phyloP scores from a whole-genome alignment of 257 asterid species.

The Lantana camara region DNA sequence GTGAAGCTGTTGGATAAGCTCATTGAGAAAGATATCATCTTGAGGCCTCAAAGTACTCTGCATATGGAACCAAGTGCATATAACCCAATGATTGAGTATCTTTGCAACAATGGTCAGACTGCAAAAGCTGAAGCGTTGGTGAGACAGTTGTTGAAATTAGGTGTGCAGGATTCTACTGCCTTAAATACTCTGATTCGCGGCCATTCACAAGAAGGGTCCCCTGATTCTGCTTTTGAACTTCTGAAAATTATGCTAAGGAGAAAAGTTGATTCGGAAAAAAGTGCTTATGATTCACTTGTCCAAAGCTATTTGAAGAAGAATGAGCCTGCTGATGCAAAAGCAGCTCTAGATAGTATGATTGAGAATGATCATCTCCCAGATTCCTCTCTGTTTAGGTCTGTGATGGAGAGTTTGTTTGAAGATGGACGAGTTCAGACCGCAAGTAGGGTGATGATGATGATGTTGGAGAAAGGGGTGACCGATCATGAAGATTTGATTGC shows the following conservation, averaged over 20 bases:
- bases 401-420: constrained; percentile 82
- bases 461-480: constrained; percentile 84
- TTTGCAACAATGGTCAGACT: constrained; percentile 76
- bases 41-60: constrained; percentile 61
- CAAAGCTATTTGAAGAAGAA: constrained; percentile 65
- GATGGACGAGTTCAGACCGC: constrained; percentile 96
- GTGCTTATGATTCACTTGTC: constrained; percentile 62
- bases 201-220: constrained; percentile 75
- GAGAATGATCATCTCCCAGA: constrained; percentile 81
- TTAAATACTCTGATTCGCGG: constrained; percentile 68
- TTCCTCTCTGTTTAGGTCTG: constrained; percentile 66
- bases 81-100: constrained; percentile 72
- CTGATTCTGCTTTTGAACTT: constrained; percentile 74
- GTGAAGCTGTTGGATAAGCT: constrained; percentile 74
- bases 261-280: constrained; percentile 55
- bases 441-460: constrained; percentile 87
- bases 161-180: constrained; percentile 75
- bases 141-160: constrained; percentile 92
- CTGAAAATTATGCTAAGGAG: constrained; percentile 75
- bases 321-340: constrained; percentile 84
- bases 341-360: constrained; percentile 81
- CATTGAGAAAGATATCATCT: constrained; percentile 73
- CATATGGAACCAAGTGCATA: constrained; percentile 81
- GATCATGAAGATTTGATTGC: constrained; percentile 70
- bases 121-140: constrained; percentile 75